Evolutionary conservation across 2,329 filamentous ascomycete genomes (phyloP).

Genomic region (Magnaporthiopsis rhizophila): DNA sequence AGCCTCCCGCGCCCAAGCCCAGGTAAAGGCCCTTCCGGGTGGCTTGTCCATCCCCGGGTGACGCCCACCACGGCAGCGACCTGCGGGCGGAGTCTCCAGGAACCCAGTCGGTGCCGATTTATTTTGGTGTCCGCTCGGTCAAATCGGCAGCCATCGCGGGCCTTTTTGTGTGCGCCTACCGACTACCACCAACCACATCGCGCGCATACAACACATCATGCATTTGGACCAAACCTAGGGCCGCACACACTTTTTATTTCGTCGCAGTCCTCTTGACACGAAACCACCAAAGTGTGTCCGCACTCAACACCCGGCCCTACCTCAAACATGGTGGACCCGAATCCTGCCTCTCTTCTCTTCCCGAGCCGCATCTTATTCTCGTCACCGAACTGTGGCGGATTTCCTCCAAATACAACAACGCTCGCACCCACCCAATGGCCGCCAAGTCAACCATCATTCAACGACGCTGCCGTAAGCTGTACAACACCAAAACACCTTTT

Average conservation of each 20-base stretch:
- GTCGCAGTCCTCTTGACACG: too few relatives aligned
- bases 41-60: not conserved
- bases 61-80: not conserved
- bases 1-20: constrained; percentile 9
- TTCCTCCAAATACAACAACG: too few relatives aligned
- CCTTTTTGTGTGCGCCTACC: not conserved
- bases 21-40: constrained; percentile 2
- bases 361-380: not conserved
- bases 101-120: not conserved
- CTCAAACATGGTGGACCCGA: too few relatives aligned
- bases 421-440: too few relatives aligned
- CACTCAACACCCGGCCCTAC: too few relatives aligned
- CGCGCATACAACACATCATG: not conserved
- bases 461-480: too few relatives aligned
- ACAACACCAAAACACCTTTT: too few relatives aligned
- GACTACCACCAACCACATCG: not conserved
- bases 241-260: too few relatives aligned
- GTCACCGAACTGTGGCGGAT: not conserved
- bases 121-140: not conserved
- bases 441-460: too few relatives aligned
- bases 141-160: not conserved
- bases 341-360: not conserved
- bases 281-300: too few relatives aligned
- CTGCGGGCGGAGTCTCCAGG: not conserved
- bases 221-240: too few relatives aligned